A percentile compares a stretch with the other conserved stretches of the same genome.
Evolutionary conservation across 345 rosid genomes (phyloP).

Genomic region (Theobroma cacao): DNA sequence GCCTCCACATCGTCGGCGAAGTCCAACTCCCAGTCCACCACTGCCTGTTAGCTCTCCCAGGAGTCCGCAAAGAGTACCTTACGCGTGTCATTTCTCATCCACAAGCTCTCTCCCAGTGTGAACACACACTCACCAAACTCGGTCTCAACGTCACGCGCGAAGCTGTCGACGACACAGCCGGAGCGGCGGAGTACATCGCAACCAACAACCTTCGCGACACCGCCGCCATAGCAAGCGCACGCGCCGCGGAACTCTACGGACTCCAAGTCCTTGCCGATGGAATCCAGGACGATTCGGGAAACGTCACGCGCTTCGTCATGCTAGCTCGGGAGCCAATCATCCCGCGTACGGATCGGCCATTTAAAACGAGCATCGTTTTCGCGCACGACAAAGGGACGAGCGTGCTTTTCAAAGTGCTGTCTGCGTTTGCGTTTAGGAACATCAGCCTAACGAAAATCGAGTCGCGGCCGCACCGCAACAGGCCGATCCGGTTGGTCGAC

Average conservation of each 20-base stretch:
- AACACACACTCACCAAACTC: conserved; percentile 71
- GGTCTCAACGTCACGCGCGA: conserved; percentile 82
- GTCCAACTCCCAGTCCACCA: conserved; percentile 94
- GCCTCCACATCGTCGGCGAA: conserved; percentile 95
- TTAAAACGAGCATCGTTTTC: conserved; percentile 95
- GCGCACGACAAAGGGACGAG: conserved; percentile 94
- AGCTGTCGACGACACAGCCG: conserved; percentile 92
- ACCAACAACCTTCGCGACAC: conserved; percentile 69
- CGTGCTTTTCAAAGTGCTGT: conserved; percentile 84
- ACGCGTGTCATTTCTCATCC: conserved; percentile 94
- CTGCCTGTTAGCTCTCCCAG: conserved; percentile 90
- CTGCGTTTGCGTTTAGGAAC: conserved; percentile 91
- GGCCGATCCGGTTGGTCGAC: conserved; percentile 73
- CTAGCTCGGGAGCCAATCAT: conserved; percentile 95
- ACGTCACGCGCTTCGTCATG: conserved; percentile 93
- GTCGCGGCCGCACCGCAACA: conserved; percentile 83
- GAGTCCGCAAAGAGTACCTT: conserved; percentile 69
- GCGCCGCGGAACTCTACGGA: conserved; percentile 92
- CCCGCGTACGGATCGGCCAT: conserved; percentile 91
- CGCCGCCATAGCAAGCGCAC: conserved; percentile 89
- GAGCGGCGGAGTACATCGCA: conserved; percentile 87
- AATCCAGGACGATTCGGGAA: conserved; percentile 87
- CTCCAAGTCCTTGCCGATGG: conserved; percentile 73
- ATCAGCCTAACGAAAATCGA: conserved; percentile 90
- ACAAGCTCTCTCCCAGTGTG: conserved; percentile 93